phyloP scores from a whole-genome alignment of 257 asterid genomes.

The Solanum ossicruentum region DNA sequence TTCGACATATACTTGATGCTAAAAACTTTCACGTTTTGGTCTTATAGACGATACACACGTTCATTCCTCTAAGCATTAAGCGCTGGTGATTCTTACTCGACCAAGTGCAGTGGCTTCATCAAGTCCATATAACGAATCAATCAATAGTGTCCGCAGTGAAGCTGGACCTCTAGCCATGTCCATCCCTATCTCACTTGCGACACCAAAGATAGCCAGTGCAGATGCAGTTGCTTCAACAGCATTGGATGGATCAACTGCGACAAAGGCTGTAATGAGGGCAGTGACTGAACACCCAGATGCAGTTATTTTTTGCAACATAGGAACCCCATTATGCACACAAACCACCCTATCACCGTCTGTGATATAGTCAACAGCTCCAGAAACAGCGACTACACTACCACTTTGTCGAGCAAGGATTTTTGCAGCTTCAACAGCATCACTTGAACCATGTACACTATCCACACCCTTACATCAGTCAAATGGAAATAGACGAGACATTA shows the following conservation, averaged over 20 bases:
- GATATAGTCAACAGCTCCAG: slow-evolving; percentile 72
- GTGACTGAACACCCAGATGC: slow-evolving; percentile 92
- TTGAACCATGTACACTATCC: slow-evolving; percentile 58
- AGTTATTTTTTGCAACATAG: slow-evolving; percentile 79
- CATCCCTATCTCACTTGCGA: slow-evolving; percentile 64
- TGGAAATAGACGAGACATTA: neutral
- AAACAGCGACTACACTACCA: slow-evolving; percentile 56
- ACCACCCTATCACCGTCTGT: slow-evolving; percentile 62
- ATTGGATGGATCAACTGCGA: slow-evolving; percentile 48
- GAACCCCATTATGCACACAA: slow-evolving; percentile 64
- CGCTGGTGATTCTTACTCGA: slow-evolving; percentile 23
- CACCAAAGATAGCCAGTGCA: slow-evolving; percentile 73
- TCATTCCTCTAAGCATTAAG: slow-evolving; percentile 8
- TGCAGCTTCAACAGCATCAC: slow-evolving; percentile 75
- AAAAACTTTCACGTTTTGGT: neutral
- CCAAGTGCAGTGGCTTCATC: slow-evolving; percentile 24
- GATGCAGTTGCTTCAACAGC: slow-evolving; percentile 72
- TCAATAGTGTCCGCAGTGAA: slow-evolving; percentile 55
- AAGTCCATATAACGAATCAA: slow-evolving; percentile 59
- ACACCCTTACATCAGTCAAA: slow-evolving; percentile 44
- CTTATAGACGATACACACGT: neutral
- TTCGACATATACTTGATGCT: neutral
- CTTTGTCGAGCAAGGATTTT: slow-evolving; percentile 45
- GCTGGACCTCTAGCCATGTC: slow-evolving; percentile 63
- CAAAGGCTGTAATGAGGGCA: slow-evolving; percentile 70